Evolutionary conservation across 2,329 filamentous ascomycete species (phyloP).

Genomic region (Chrysoporthe puriensis): DNA sequence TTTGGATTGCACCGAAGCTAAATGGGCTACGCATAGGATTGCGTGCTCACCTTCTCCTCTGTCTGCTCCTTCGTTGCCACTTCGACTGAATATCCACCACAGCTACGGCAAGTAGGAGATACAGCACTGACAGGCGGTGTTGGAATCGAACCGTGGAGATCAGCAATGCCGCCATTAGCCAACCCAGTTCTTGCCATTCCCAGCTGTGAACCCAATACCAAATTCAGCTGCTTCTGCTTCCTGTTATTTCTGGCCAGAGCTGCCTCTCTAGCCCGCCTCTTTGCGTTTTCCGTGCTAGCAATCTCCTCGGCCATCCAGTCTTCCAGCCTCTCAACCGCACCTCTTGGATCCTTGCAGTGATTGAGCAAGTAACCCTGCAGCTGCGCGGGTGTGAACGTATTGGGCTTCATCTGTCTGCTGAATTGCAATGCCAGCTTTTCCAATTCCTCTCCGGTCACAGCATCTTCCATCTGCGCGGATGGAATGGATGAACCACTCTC

Average conservation of each 20-base stretch:
- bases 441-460: slow-evolving; percentile 36
- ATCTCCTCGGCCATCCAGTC: slow-evolving; percentile 44
- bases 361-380: slow-evolving; percentile 54
- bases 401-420: slow-evolving; percentile 52
- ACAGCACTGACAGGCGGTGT: background rate
- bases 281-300: slow-evolving; percentile 34
- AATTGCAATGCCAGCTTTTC: slow-evolving; percentile 57
- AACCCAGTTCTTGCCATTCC: background rate
- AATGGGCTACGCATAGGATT: background rate
- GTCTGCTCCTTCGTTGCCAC: background rate
- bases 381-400: slow-evolving; percentile 52
- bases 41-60: background rate
- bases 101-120: background rate
- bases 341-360: slow-evolving; percentile 44
- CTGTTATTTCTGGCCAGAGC: slow-evolving; percentile 26
- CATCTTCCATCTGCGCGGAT: background rate
- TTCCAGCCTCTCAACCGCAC: slow-evolving; percentile 40
- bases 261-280: slow-evolving; percentile 31
- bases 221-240: slow-evolving; percentile 30
- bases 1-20: background rate
- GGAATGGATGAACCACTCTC: slow-evolving; percentile 37
- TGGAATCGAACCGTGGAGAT: too few species aligned
- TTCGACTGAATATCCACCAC: background rate
- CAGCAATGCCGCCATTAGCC: background rate
- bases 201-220: background rate